Conservation (phyloP, 1,284 basidiomycete genomes). For the Pseudozyma pruni region DNA sequence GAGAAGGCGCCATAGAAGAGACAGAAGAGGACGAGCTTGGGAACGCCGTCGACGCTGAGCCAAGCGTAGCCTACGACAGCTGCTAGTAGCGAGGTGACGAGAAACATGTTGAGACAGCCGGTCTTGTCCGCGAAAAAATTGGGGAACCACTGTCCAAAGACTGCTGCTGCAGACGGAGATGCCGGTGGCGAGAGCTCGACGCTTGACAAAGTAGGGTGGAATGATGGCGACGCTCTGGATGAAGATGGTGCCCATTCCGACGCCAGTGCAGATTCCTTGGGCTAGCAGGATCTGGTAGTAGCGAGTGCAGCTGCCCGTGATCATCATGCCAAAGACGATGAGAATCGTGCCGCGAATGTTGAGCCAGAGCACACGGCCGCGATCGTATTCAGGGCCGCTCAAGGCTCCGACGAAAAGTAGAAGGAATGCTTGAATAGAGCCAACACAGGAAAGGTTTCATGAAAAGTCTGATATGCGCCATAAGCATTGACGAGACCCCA, state of each 20-base stretch:
- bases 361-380: neutral
- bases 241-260: conserved; percentile 21
- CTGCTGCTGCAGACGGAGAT: conserved; percentile 25
- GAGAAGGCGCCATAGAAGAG: conserved; percentile 35
- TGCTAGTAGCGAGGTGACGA: conserved; percentile 51
- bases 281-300: conserved; percentile 1
- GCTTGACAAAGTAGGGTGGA: conserved; percentile 9
- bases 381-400: conserved; percentile 12
- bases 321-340: neutral
- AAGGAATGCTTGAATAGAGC: conserved; percentile 15
- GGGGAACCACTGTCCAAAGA: conserved; percentile 61
- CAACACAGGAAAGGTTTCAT: conserved; percentile 23
- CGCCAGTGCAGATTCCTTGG: conserved; percentile 1
- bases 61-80: conserved; percentile 43
- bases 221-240: conserved; percentile 8
- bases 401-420: conserved; percentile 10
- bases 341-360: neutral
- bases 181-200: conserved; percentile 16
- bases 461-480: conserved; percentile 26
- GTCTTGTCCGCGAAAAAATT: conserved; percentile 60
- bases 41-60: conserved; percentile 1
- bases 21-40: conserved; percentile 22
- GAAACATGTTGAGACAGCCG: conserved; percentile 63
- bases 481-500: conserved; percentile 36
- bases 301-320: neutral